Evolutionary conservation across 2,329 filamentous ascomycete genomes (phyloP).

Genomic region (Lachnellula willkommii): DNA sequence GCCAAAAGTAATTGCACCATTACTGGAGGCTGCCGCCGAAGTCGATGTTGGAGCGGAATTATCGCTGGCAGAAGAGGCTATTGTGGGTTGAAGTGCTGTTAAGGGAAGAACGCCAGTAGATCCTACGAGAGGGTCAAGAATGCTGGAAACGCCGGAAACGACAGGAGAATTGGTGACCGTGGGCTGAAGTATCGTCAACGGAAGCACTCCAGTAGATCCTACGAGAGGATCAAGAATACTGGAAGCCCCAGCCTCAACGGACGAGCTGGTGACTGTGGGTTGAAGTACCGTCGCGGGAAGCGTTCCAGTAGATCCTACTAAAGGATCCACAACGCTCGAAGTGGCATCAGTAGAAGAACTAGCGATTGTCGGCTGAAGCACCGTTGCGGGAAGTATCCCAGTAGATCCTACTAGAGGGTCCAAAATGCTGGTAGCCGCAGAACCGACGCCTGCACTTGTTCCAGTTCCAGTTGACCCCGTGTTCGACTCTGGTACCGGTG

Average conservation of each 20-base stretch:
- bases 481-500: neutral
- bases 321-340: no score
- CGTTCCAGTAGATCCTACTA: constrained; percentile 1
- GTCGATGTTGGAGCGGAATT: neutral
- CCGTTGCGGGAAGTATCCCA: neutral
- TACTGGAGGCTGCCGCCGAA: constrained; percentile 8
- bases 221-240: neutral
- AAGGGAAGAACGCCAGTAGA: neutral
- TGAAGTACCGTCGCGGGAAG: neutral
- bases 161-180: neutral
- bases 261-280: neutral
- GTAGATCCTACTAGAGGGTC: neutral
- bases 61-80: neutral
- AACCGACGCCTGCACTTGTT: neutral
- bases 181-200: constrained; percentile 1
- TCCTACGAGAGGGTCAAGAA: neutral
- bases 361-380: neutral
- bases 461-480: neutral
- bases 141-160: neutral
- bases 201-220: constrained; percentile 2
- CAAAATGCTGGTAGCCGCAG: neutral
- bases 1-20: constrained; percentile 26
- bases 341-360: neutral
- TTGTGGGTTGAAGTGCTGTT: neutral
- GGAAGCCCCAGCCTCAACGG: neutral